Conservation (phyloP, 306 rosid genomes). For the Heteromeles arbutifolia region DNA sequence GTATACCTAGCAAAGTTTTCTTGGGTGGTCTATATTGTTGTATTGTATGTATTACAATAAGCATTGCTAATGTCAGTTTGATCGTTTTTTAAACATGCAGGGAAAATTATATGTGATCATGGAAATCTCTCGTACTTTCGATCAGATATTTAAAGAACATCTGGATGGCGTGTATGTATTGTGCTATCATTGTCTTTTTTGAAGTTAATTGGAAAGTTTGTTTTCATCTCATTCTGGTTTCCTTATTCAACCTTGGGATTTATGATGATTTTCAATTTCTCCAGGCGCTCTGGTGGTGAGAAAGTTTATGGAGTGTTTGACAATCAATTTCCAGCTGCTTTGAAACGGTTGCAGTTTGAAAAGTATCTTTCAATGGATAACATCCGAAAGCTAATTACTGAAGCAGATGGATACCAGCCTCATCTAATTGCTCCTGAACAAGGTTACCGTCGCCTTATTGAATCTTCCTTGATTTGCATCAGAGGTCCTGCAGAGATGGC, state of each 20-base stretch:
- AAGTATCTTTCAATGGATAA: slow-evolving; percentile 33
- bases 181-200: not conserved
- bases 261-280: not conserved
- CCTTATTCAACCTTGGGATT: not conserved
- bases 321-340: slow-evolving; percentile 42
- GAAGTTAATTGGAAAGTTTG: not conserved
- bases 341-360: slow-evolving; percentile 40
- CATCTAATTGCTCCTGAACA: slow-evolving; percentile 48
- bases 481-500: slow-evolving; percentile 47
- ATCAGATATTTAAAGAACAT: slow-evolving; percentile 43
- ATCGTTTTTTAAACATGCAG: slow-evolving; percentile 7
- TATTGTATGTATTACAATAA: not conserved
- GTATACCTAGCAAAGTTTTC: not conserved
- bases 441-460: slow-evolving; percentile 46
- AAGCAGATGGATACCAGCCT: slow-evolving; percentile 50
- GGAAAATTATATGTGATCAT: slow-evolving; percentile 38
- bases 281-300: slow-evolving; percentile 46
- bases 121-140: slow-evolving; percentile 45
- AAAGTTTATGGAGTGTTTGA: slow-evolving; percentile 36
- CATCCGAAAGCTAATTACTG: slow-evolving; percentile 36
- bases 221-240: not conserved
- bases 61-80: not conserved
- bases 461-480: slow-evolving; percentile 28
- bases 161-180: slow-evolving; percentile 42
- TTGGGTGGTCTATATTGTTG: not conserved